Evolutionary conservation across 176 grass and related monocot genomes (phyloP), one percentile per base, ranked within the genome.

Genomic region (Triticum urartu): DNA sequence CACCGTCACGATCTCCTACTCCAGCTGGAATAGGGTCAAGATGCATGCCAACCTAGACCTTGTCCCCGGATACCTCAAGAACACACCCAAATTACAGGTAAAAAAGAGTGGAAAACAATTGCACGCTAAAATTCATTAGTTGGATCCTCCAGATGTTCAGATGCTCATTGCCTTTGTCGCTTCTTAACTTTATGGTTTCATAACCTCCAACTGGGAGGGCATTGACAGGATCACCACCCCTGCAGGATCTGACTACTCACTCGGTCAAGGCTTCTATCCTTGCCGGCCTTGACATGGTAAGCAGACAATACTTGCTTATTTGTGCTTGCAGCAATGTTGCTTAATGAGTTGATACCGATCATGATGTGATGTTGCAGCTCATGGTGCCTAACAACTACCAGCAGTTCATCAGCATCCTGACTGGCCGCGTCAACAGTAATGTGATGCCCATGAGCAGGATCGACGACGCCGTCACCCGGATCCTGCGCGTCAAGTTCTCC

Each of bases 241-340:
- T 22, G 3, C 91, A 28, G 89, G 95, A 28, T 54, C 92, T 45
- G 91, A 97, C 72, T 97, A 97, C 87, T 90, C 92, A 93, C 80
- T 97, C 92, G 69, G 95, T 97, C 18, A 84, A 88, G 69, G 92
- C 92, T 85, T 80, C 78, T 17, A 32, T 94, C 70, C 90, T 82
- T 79, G 95, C 91, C 62, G 95, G 95, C 54, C 66, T 97, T 75
- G 95, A 97, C 82, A 95, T 97, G 92, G 95, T 97, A 71, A 86
- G 73, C 47, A 11, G 9, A 43, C 2, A 38, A 71, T 18, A 22
- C n/a, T 63, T 26, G 20, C 10, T 42, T 64, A 33, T 47, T 36
- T 25, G 4, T 85, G n/a, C 13, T 20, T n/a, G 9, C 79, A 30
- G 8, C 45, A 48, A 48, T 34, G 5, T 26, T 18, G 54, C 20